phyloP scores from a whole-genome alignment of 2,329 filamentous ascomycete species.

The Microdochium bolleyi region DNA sequence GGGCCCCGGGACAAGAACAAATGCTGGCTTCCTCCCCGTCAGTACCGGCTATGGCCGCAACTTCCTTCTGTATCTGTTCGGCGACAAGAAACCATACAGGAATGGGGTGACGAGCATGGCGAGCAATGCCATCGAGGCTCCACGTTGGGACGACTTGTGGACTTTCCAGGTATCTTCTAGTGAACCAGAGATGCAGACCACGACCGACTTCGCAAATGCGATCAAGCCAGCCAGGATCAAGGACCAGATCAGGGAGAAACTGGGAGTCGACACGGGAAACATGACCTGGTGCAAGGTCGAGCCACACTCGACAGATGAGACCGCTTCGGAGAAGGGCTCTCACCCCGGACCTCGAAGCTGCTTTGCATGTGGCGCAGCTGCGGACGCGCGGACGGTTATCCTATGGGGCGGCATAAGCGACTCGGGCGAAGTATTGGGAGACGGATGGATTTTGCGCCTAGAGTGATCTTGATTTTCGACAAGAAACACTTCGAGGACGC shows the following conservation, averaged over 20 bases:
- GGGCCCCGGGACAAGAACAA: conserved; percentile 31
- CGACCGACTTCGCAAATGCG: conserved; percentile 18
- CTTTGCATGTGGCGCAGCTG: conserved; percentile 30
- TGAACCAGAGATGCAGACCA: conserved; percentile 10
- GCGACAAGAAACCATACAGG: conserved; percentile 14
- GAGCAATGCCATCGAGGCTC: conserved; percentile 4
- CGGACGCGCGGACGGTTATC: conserved; percentile 37
- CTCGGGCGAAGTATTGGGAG: conserved; percentile 26
- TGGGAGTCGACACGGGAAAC: conserved; percentile 35
- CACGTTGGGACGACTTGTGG: conserved; percentile 37
- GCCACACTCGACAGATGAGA: conserved; percentile 33
- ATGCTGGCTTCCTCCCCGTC: conserved; percentile 34
- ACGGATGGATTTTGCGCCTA: conserved; percentile 28
- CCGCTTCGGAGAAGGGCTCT: conserved; percentile 29
- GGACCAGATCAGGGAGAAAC: conserved; percentile 34
- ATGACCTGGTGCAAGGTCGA: conserved; percentile 41
- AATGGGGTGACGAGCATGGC: background rate
- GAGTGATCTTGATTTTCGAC: too few species aligned
- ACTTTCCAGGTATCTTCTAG: conserved; percentile 39
- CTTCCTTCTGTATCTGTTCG: conserved; percentile 43
- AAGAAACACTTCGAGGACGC: too few species aligned
- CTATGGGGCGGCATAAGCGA: conserved; percentile 44
- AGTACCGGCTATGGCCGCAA: conserved; percentile 42
- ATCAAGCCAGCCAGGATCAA: conserved; percentile 39
- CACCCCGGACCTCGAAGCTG: conserved; percentile 29